Conservation (phyloP, 2,329 filamentous ascomycete genomes). For the Trichophyton verrucosum region DNA sequence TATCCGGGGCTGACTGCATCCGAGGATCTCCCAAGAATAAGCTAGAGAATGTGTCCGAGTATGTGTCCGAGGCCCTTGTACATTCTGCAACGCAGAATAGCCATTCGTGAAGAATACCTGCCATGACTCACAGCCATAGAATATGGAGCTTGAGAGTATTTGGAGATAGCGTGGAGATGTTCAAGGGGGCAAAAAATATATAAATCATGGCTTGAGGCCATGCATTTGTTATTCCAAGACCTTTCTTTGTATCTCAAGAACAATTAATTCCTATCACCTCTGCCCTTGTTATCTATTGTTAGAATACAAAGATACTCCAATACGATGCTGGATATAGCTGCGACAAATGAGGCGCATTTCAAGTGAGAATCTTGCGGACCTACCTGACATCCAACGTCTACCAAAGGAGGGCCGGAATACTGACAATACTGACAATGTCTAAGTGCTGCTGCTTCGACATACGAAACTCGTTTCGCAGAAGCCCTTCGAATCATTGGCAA, state of each 20-base stretch:
- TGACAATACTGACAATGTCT: neutral
- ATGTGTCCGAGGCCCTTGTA: neutral
- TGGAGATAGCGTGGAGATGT: neutral
- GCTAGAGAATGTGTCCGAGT: constrained; percentile 1
- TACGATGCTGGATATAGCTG: constrained; percentile 23
- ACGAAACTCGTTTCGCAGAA: constrained; percentile 46
- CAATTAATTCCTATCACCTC: too few species aligned
- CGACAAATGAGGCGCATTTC: neutral
- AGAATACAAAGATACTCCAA: neutral
- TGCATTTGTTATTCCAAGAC: neutral
- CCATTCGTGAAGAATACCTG: neutral
- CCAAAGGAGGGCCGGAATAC: neutral
- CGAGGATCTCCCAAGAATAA: neutral
- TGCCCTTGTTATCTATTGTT: too few species aligned
- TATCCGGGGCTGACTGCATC: neutral
- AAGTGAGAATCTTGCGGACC: neutral
- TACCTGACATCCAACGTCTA: neutral
- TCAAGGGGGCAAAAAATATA: neutral
- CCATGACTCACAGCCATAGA: neutral
- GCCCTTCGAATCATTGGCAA: constrained; percentile 43
- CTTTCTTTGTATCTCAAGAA: neutral
- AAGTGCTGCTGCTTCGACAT: constrained; percentile 18
- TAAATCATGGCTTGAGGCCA: neutral
- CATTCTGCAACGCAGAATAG: neutral
- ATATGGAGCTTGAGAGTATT: neutral